These are phyloP conservation scores for Cryphonectria carpinicola DNA, from an alignment of 2,329 filamentous ascomycete genomes.

Conservation along the genomic window DNA sequence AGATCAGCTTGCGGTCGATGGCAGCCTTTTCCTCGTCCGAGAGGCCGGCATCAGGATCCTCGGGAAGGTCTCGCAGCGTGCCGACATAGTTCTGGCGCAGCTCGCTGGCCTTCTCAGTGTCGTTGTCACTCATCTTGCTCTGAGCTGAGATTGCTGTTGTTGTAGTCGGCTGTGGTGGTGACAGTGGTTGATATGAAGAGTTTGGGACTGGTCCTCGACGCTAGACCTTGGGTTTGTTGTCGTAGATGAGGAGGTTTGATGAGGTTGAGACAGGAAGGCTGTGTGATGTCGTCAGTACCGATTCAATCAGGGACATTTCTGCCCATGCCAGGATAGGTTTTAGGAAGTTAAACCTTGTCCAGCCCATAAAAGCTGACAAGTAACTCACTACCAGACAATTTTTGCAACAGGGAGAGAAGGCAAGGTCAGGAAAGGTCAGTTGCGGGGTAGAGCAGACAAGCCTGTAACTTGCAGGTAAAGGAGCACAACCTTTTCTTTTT, in stretches of 20 bases:
- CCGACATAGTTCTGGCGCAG: constrained; percentile 22
- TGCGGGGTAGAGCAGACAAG: background rate
- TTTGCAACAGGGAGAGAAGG: background rate
- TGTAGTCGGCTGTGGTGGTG: constrained; percentile 7
- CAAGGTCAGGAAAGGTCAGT: background rate
- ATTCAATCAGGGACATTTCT: background rate
- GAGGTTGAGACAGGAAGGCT: constrained; percentile 6
- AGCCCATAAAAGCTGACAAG: background rate
- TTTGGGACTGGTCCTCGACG: no score
- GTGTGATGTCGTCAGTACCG: constrained; percentile 8
- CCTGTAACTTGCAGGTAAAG: background rate
- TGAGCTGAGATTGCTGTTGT: background rate
- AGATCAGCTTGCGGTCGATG: constrained; percentile 39
- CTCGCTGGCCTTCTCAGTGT: constrained; percentile 27
- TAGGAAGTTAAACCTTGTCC: no score
- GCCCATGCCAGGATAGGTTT: background rate
- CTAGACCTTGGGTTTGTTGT: no score
- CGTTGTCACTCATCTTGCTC: constrained; percentile 24
- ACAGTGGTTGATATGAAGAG: no score
- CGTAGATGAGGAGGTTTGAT: no score
- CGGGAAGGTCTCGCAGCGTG: constrained; percentile 33
- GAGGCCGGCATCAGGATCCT: constrained; percentile 40
- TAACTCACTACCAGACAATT: background rate
- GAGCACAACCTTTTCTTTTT: no score
- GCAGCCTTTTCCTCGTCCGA: constrained; percentile 36